Conservation (phyloP, 2,329 filamentous ascomycete genomes). For the Clonostachys sp. region DNA sequence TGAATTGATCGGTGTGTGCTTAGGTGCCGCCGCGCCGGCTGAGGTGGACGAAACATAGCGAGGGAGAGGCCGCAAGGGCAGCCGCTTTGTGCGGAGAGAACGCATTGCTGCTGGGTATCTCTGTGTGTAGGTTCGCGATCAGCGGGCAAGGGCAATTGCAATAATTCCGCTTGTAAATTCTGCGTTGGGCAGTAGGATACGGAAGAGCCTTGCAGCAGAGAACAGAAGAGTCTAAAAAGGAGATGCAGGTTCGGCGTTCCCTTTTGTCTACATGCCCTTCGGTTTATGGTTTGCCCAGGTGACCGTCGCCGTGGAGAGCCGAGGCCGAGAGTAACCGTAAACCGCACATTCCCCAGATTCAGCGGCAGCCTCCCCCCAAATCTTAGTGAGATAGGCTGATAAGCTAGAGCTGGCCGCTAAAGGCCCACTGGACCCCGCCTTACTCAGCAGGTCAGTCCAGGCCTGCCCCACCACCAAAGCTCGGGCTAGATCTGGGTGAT, state of each 20-base stretch:
- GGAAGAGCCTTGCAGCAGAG: neutral
- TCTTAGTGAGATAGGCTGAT: too few species aligned
- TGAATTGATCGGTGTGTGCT: conserved; percentile 57
- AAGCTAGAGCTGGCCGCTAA: too few species aligned
- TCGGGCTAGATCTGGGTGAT: too few species aligned
- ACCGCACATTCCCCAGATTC: neutral
- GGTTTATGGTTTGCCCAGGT: neutral
- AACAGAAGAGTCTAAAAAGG: neutral
- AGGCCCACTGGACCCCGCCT: neutral
- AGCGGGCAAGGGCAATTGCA: too few species aligned
- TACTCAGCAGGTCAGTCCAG: neutral
- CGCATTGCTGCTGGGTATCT: conserved; percentile 33
- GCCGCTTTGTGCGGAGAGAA: conserved; percentile 46
- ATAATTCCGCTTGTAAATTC: too few species aligned
- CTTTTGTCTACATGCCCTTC: neutral
- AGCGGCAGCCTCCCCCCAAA: too few species aligned
- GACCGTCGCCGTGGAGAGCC: conserved; percentile 29
- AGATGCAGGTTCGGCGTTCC: neutral
- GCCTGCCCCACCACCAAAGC: too few species aligned
- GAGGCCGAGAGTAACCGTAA: conserved; percentile 5
- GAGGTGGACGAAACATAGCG: conserved; percentile 27
- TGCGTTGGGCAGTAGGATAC: too few species aligned
- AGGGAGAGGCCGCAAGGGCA: conserved; percentile 38
- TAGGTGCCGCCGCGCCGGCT: conserved; percentile 19
- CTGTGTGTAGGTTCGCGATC: too few species aligned